Base-by-base conservation (phyloP, 139 green algal species). In the Chlamydomonas urium region DNA sequence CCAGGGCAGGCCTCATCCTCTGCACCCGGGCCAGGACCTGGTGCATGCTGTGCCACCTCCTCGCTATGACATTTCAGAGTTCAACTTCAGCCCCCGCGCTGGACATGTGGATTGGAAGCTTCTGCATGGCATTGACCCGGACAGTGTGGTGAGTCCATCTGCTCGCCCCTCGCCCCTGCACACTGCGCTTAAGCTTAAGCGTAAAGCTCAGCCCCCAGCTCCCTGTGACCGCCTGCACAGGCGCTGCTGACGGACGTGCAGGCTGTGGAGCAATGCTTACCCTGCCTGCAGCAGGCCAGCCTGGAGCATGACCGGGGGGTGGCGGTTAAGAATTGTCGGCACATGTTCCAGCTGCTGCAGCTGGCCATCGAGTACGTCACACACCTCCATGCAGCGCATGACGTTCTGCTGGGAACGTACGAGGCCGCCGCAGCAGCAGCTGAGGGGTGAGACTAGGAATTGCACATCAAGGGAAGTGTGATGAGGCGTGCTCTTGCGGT, bases 121-220 rank as follows among this genome's bases (percentile, higher is more conserved):
- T 42, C 67, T 90, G 32, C 83, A 90, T 71, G 85, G 85, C 4
- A 76, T 90, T 6, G 83, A 90, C 56, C 68, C 81, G 0, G 79
- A 86, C 33, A 69, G 60, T 2, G 75, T 89, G 75, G 81, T 89
- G 38, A 67, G 78, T 17, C 45, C 17, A n/a, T n/a, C n/a, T n/a
- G n/a, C n/a, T n/a, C n/a, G n/a, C n/a, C n/a, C n/a, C n/a, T n/a
- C n/a, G n/a, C n/a, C n/a, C n/a, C n/a, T n/a, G n/a, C n/a, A n/a
- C n/a, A n/a, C n/a, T n/a, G n/a, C n/a, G n/a, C n/a, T n/a, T n/a
- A n/a, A n/a, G n/a, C n/a, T n/a, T n/a, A n/a, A n/a, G n/a, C n/a
- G n/a, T n/a, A n/a, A n/a, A n/a, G n/a, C n/a, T n/a, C n/a, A n/a
- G n/a, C n/a, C n/a, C n/a, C n/a, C n/a, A n/a, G n/a, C n/a, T n/a